A percentile compares a stretch with the other conserved stretches of the same genome.
These are phyloP conservation scores for Sugiyamaella neomexicana DNA, from an alignment of 1,139 yeast species.

Conservation along the genomic window DNA sequence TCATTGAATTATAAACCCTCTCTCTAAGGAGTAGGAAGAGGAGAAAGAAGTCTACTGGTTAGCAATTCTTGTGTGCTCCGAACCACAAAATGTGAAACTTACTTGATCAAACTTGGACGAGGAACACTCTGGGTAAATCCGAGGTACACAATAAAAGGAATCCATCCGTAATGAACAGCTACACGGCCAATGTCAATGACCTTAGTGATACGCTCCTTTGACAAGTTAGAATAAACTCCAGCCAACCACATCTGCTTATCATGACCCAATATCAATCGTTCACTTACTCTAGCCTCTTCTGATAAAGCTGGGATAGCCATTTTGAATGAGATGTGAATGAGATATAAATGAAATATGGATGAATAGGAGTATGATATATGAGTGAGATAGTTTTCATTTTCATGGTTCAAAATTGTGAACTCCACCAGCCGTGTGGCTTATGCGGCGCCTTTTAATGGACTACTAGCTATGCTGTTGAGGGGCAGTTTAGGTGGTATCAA, in stretches of 20 bases:
- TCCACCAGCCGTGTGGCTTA: no score
- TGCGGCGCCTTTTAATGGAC: no score
- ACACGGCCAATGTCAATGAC: conserved; percentile 81
- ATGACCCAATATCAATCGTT: background rate
- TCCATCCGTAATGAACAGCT: conserved; percentile 93
- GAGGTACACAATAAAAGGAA: conserved; percentile 88
- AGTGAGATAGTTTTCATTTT: no score
- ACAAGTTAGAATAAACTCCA: background rate
- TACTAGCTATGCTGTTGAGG: no score
- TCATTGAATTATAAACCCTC: background rate
- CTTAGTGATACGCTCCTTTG: conserved; percentile 79
- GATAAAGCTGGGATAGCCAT: conserved; percentile 13
- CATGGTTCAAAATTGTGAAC: no score
- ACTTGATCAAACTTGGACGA: conserved; percentile 79
- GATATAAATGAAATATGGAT: no score
- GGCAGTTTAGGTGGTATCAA: no score
- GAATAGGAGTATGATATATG: no score
- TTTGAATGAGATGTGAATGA: background rate
- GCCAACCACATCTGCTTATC: background rate
- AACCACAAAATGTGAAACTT: conserved; percentile 24
- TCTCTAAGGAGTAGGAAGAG: conserved; percentile 69
- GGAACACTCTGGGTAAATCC: conserved; percentile 88
- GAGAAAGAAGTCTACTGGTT: conserved; percentile 51
- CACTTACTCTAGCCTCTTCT: conserved; percentile 18
- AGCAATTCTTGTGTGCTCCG: background rate